A percentile compares a stretch with the other conserved stretches of the same genome.
These are phyloP conservation scores for Cenchrus americanus DNA, from an alignment of 176 grass and related monocot genomes.

Conservation along the genomic window DNA sequence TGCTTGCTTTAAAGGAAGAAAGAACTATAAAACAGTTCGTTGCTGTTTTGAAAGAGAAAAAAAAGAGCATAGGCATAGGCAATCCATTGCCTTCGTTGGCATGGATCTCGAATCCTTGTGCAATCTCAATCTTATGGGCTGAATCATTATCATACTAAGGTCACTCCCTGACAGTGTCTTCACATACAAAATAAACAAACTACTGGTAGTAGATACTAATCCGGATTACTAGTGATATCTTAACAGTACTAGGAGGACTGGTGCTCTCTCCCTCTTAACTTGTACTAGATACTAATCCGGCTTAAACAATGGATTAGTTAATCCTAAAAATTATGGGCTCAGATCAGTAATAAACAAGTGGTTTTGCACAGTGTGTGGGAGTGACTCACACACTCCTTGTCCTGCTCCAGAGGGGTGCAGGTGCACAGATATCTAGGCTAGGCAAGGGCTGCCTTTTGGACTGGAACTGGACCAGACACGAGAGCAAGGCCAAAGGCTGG, in stretches of 20 bases:
- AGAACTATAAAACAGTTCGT: neutral
- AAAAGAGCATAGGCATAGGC: neutral
- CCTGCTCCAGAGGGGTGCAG: slow-evolving; percentile 20
- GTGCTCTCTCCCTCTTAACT: neutral
- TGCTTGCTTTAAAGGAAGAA: neutral
- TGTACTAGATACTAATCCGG: neutral
- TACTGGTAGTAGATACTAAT: neutral
- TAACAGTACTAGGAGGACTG: neutral
- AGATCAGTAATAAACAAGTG: slow-evolving; percentile 5
- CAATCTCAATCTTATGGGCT: slow-evolving; percentile 49
- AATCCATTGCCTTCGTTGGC: slow-evolving; percentile 14
- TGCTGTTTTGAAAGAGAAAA: neutral
- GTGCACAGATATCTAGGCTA: slow-evolving; percentile 36
- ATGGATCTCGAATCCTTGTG: slow-evolving; percentile 44
- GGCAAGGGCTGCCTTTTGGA: slow-evolving; percentile 28
- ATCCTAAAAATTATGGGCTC: neutral
- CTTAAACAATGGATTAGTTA: neutral
- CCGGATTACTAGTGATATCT: neutral
- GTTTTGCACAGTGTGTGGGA: neutral
- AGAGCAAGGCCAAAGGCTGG: slow-evolving; percentile 46
- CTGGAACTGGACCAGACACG: slow-evolving; percentile 25
- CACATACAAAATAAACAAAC: slow-evolving; percentile 16
- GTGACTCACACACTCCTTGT: neutral
- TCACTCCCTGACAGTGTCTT: neutral
- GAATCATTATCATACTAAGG: slow-evolving; percentile 35